A percentile compares a stretch with the other conserved stretches of the same genome.
phyloP scores from a whole-genome alignment of 129 eudicot genomes.

The Centaurea solstitialis region DNA sequence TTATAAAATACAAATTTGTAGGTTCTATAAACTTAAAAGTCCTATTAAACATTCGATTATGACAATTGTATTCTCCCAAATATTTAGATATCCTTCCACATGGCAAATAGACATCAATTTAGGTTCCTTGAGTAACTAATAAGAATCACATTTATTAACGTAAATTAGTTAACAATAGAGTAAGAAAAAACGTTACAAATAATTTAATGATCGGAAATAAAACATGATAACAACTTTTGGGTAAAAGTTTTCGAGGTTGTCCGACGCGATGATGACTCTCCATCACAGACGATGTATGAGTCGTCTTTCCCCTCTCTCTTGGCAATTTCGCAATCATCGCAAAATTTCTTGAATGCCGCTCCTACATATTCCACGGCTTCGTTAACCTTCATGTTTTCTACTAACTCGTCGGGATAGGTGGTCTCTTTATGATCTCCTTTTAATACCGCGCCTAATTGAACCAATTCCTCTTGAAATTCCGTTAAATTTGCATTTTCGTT shows the following conservation, averaged over 20 bases:
- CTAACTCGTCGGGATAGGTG: slow-evolving; percentile 32
- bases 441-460: slow-evolving; percentile 67
- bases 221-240: slow-evolving; percentile 56
- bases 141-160: background rate
- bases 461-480: slow-evolving; percentile 81
- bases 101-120: background rate
- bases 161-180: background rate
- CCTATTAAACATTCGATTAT: background rate
- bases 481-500: slow-evolving; percentile 52
- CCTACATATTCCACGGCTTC: slow-evolving; percentile 60
- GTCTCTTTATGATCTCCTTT: slow-evolving; percentile 62
- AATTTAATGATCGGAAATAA: slow-evolving; percentile 1
- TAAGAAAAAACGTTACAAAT: background rate
- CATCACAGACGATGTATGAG: slow-evolving; percentile 44
- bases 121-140: background rate
- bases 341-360: slow-evolving; percentile 53
- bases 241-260: slow-evolving; percentile 25
- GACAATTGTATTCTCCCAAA: too few relatives aligned
- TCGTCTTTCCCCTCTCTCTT: slow-evolving; percentile 53
- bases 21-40: background rate
- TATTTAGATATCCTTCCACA: background rate
- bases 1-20: background rate
- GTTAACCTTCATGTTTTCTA: slow-evolving; percentile 63
- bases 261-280: background rate
- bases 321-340: slow-evolving; percentile 60